Base-by-base conservation (phyloP, 2,329 filamentous ascomycete species). In the Exophiala sp. region DNA sequence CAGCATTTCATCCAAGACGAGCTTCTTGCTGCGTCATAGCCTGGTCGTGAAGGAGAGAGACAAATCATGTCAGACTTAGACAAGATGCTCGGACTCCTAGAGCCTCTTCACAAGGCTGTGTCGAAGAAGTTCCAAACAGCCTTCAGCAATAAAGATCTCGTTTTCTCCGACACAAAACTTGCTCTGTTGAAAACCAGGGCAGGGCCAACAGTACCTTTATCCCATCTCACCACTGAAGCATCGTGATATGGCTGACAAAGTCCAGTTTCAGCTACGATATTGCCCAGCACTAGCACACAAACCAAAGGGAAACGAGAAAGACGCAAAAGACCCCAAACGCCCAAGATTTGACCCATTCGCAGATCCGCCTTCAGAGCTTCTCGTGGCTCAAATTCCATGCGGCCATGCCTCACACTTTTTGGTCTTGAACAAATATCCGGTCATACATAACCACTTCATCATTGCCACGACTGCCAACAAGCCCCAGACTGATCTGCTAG, bases 361-460 rank as follows among this genome's bases (percentile, higher is more conserved):
- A 42, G 65, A 74, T 46, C 75, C 75, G 4, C 65, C 71, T 0
- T 55, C 64, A 14, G 74, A 74, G 14, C 67, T 77, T 11, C 62
- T 77, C 43, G 63, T 77, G 51, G 65, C 73, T 16, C 63, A 68
- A 18, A 67, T 75, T 36, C 72, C 73, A 1, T 36, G 16, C 10
- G 12, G 42, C n/a, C 53, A 59, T 4, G 68, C 71, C 3, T 67
- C 68, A 1, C 70, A 76, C 62, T 63, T 65, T 21, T 63, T 78
- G 34, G 70, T 78, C 20, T 57, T 78, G 51, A 78, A 78, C 59
- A 78, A 78, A 59, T 78, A 69, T 57, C 75, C 75, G 7, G 71
- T 78, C 4, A 78, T 78, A 11, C 67, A 68, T 5, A 71, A 76
- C 50, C 75, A 78, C 59, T 77, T 77, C 61, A 77, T 78, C 44